A percentile compares a stretch with the other conserved stretches of the same genome.
Conservation (phyloP, 768 basidiomycete species). For the Tephrocybe sp. region DNA sequence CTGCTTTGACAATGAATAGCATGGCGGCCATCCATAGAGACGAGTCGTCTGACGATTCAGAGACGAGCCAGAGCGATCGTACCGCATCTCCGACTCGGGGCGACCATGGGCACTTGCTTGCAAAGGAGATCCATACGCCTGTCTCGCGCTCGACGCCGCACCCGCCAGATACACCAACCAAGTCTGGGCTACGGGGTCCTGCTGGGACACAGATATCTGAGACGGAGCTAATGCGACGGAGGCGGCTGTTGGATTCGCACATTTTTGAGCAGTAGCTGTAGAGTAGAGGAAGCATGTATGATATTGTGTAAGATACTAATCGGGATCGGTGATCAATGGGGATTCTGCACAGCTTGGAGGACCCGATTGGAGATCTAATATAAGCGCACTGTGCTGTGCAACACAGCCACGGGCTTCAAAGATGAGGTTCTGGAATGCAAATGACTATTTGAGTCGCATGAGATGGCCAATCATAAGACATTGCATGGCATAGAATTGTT, state of each 20-base stretch:
- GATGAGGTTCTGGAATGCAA: conserved; percentile 10
- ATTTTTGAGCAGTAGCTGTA: conserved; percentile 46
- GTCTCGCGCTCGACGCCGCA: conserved; percentile 14
- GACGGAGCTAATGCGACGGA: conserved; percentile 73
- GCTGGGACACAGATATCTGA: conserved; percentile 75
- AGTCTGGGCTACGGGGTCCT: conserved; percentile 36
- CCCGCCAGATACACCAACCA: conserved; percentile 18
- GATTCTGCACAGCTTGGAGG: conserved; percentile 32
- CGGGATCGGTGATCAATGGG: conserved; percentile 20
- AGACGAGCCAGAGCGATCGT: conserved; percentile 9
- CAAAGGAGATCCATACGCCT: conserved; percentile 7
- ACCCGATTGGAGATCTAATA: conserved; percentile 26
- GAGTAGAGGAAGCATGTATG: conserved; percentile 15
- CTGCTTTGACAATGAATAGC: not conserved
- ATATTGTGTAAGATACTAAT: conserved; percentile 4
- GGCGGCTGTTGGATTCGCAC: conserved; percentile 75
- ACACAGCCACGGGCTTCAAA: conserved; percentile 36
- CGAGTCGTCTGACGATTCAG: conserved; percentile 9
- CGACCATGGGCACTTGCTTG: not conserved
- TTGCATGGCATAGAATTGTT: not conserved
- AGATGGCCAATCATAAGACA: conserved; percentile 2
- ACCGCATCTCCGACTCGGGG: conserved; percentile 8
- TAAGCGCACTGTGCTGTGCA: conserved; percentile 37
- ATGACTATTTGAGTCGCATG: not conserved
- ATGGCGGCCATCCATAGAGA: conserved; percentile 1